Evolutionary conservation across 2,329 filamentous ascomycete species (phyloP).

Genomic region (Monosporascus sp.): DNA sequence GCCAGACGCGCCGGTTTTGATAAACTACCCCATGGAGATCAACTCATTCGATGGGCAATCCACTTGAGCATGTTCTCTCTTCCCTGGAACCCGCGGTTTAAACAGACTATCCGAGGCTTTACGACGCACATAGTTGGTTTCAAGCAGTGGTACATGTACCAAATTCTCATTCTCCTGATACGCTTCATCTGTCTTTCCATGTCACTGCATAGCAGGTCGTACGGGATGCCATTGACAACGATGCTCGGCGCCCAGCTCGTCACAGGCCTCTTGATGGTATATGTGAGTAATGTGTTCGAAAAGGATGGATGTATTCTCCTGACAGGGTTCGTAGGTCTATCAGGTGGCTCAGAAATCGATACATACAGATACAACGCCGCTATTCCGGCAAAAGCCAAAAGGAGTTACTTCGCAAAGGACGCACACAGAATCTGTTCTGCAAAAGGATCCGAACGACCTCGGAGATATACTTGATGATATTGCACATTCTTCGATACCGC

Average conservation of each 20-base stretch:
- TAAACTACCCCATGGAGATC: slow-evolving; percentile 35
- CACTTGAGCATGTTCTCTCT: slow-evolving; percentile 44
- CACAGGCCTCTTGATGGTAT: slow-evolving; percentile 45
- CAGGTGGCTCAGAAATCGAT: slow-evolving; percentile 39
- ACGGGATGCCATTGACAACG: slow-evolving; percentile 32
- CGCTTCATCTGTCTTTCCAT: slow-evolving; percentile 46
- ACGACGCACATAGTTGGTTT: slow-evolving; percentile 56
- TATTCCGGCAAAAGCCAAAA: slow-evolving; percentile 37
- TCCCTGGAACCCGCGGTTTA: slow-evolving; percentile 67
- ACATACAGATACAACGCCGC: slow-evolving; percentile 51
- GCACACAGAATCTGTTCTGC: slow-evolving; percentile 23
- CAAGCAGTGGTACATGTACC: slow-evolving; percentile 60
- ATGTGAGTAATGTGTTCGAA: slow-evolving; percentile 38
- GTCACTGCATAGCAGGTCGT: slow-evolving; percentile 33
- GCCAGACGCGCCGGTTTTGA: slow-evolving; percentile 15
- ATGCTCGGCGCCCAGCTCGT: slow-evolving; percentile 50
- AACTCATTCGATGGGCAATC: slow-evolving; percentile 43
- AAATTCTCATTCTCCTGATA: slow-evolving; percentile 52
- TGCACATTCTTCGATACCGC: slow-evolving; percentile 6
- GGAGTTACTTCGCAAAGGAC: slow-evolving; percentile 16
- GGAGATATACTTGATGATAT: slow-evolving; percentile 25
- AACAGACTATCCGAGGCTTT: slow-evolving; percentile 55
- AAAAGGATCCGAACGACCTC: slow-evolving; percentile 26
- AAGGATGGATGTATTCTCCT: slow-evolving; percentile 6
- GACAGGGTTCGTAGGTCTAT: slow-evolving; percentile 37